These are phyloP conservation scores for Phytophthora pinifolia DNA, from an alignment of 352 stramenopile genomes.

Conservation along the genomic window DNA sequence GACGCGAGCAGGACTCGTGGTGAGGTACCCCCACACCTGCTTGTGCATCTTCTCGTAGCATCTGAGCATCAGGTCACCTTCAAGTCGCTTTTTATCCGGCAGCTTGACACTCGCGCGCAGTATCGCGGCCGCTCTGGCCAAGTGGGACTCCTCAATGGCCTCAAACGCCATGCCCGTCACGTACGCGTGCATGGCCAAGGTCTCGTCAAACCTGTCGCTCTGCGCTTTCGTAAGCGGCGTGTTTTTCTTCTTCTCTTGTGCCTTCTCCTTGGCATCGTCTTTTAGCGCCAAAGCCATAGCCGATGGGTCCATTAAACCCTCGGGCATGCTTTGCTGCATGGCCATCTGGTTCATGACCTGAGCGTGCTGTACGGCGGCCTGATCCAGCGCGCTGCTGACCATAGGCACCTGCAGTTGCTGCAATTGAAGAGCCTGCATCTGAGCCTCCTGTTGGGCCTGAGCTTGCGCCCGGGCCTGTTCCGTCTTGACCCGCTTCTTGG, in stretches of 20 bases:
- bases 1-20: conserved; percentile 51
- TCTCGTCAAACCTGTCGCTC: conserved; percentile 74
- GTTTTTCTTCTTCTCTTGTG: conserved; percentile 54
- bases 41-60: conserved; percentile 89
- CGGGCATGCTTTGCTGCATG: conserved; percentile 71
- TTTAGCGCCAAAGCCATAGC: conserved; percentile 51
- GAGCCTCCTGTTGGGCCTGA: conserved; percentile 17
- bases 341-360: conserved; percentile 75
- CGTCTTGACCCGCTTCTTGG: conserved; percentile 66
- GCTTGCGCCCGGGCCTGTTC: conserved; percentile 18
- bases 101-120: conserved; percentile 58
- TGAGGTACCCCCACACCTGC: conserved; percentile 78
- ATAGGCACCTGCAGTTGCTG: conserved; percentile 22
- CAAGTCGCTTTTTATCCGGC: conserved; percentile 71
- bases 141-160: conserved; percentile 65
- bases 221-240: conserved; percentile 61
- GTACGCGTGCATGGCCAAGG: conserved; percentile 80
- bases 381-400: conserved; percentile 38
- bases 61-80: conserved; percentile 56
- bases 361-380: conserved; percentile 58
- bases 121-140: conserved; percentile 65
- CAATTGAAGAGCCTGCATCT: conserved; percentile 9
- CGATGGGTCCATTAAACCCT: conserved; percentile 65
- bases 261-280: conserved; percentile 35
- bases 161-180: conserved; percentile 82